phyloP scores from a whole-genome alignment of 2,329 filamentous ascomycete genomes.

The Cercospora citrullina region DNA sequence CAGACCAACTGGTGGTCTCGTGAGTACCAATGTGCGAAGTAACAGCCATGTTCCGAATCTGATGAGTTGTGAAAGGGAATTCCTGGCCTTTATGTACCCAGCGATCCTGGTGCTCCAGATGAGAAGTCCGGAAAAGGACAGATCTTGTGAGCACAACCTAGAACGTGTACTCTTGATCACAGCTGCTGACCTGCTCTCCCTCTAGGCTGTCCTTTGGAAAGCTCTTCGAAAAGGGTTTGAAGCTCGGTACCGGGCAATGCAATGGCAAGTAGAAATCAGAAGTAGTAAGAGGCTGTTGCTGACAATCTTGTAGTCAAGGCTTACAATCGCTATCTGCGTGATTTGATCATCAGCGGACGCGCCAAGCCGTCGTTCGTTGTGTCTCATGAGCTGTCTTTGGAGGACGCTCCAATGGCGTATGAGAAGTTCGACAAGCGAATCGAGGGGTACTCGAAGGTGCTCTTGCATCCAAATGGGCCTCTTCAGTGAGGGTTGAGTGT shows the following conservation, averaged over 20 bases:
- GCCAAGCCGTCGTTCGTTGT: constrained; percentile 69
- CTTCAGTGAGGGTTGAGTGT: constrained; percentile 22
- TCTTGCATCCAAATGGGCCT: constrained; percentile 65
- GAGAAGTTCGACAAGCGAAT: constrained; percentile 66
- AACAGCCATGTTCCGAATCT: background rate
- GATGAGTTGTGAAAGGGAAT: constrained; percentile 1
- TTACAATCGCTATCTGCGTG: constrained; percentile 66
- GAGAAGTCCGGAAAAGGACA: constrained; percentile 62
- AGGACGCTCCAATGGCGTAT: constrained; percentile 53
- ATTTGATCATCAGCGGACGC: constrained; percentile 64
- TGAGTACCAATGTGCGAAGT: constrained; percentile 37
- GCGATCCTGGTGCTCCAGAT: constrained; percentile 64
- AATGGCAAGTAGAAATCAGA: background rate
- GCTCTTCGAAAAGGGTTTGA: constrained; percentile 66
- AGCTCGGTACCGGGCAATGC: constrained; percentile 55
- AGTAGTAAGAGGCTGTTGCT: background rate
- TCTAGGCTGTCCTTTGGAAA: constrained; percentile 6
- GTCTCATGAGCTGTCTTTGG: constrained; percentile 63
- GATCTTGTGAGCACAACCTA: constrained; percentile 45
- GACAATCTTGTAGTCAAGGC: constrained; percentile 52
- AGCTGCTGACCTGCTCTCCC: background rate
- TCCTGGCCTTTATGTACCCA: constrained; percentile 42
- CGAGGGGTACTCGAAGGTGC: constrained; percentile 67
- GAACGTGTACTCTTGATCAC: background rate
- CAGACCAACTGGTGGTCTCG: constrained; percentile 60